These are phyloP conservation scores for Apiospora aurea DNA, from an alignment of 2,329 filamentous ascomycete genomes.

Conservation along the genomic window DNA sequence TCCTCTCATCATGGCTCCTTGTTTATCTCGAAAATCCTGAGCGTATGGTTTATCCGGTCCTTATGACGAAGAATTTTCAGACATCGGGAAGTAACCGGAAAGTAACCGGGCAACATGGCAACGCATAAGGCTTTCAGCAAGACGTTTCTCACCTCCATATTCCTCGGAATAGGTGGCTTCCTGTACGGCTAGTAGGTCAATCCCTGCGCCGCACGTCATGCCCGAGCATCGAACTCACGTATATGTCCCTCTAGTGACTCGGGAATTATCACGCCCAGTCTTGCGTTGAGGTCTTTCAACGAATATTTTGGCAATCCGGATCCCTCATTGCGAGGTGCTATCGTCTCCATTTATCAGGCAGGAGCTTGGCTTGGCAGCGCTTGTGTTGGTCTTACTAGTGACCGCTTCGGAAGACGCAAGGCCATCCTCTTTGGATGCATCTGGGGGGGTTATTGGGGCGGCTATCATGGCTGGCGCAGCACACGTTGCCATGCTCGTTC, in stretches of 20 bases:
- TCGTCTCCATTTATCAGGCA: slow-evolving; percentile 50
- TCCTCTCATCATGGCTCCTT: background rate
- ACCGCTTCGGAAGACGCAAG: slow-evolving; percentile 45
- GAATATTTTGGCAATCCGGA: slow-evolving; percentile 45
- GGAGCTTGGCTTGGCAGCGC: slow-evolving; percentile 51
- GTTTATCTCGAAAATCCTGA: background rate
- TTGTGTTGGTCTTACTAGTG: slow-evolving; percentile 48
- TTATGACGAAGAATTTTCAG: too few species aligned
- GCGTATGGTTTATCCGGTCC: background rate
- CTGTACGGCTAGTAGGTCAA: slow-evolving; percentile 44
- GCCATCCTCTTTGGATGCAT: slow-evolving; percentile 50
- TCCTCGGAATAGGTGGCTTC: slow-evolving; percentile 49
- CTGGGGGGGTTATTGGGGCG: slow-evolving; percentile 48
- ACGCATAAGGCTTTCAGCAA: slow-evolving; percentile 39
- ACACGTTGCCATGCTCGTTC: slow-evolving; percentile 49
- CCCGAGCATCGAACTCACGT: background rate
- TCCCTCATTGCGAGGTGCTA: slow-evolving; percentile 46
- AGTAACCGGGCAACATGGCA: background rate
- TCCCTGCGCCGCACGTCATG: background rate
- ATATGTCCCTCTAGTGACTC: slow-evolving; percentile 42
- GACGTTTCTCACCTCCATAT: slow-evolving; percentile 47
- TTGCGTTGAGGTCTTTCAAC: slow-evolving; percentile 46
- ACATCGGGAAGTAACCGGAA: background rate
- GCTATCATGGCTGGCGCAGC: slow-evolving; percentile 50
- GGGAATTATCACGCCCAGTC: slow-evolving; percentile 50